A percentile compares a stretch with the other conserved stretches of the same genome.
Evolutionary conservation across 768 basidiomycete species (phyloP).

Genomic region (Serendipita indica): DNA sequence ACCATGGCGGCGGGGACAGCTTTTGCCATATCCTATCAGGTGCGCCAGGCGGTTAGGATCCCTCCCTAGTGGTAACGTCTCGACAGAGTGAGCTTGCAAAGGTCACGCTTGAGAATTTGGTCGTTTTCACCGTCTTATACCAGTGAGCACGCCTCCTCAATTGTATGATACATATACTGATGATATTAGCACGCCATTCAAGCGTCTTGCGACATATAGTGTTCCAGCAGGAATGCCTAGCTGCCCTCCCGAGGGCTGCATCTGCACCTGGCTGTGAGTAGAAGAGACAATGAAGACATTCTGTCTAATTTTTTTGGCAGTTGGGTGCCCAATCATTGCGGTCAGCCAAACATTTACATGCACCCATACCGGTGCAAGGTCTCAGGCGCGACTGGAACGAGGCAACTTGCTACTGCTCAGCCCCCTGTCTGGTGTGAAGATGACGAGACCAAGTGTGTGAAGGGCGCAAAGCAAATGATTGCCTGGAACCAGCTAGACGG

Average conservation of each 20-base stretch:
- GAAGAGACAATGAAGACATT: not conserved
- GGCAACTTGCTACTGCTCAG: not conserved
- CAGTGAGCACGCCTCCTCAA: not conserved
- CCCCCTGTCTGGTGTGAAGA: conserved; percentile 13
- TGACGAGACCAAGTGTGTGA: not conserved
- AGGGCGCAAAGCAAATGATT: conserved; percentile 13
- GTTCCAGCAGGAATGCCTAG: conserved; percentile 9
- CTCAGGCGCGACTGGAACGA: not conserved
- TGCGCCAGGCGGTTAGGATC: not conserved
- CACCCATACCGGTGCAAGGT: conserved; percentile 13
- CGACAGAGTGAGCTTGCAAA: conserved; percentile 2
- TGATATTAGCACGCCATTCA: conserved; percentile 12
- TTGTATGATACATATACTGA: not conserved
- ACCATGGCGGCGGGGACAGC: conserved; percentile 6
- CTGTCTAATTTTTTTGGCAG: not conserved
- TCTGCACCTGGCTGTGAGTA: conserved; percentile 8
- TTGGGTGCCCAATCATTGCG: conserved; percentile 10
- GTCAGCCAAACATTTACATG: conserved; percentile 13
- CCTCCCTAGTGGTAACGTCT: not conserved
- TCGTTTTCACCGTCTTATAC: conserved; percentile 10
- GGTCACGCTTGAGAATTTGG: conserved; percentile 9
- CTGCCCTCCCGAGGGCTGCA: conserved; percentile 12
- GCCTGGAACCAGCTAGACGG: conserved; percentile 13
- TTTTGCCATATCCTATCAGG: conserved; percentile 6
- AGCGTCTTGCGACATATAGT: conserved; percentile 11